A percentile compares a stretch with the other conserved stretches of the same genome.
phyloP scores from a whole-genome alignment of 1,284 basidiomycete species.

The Nidula niveotomentosa region DNA sequence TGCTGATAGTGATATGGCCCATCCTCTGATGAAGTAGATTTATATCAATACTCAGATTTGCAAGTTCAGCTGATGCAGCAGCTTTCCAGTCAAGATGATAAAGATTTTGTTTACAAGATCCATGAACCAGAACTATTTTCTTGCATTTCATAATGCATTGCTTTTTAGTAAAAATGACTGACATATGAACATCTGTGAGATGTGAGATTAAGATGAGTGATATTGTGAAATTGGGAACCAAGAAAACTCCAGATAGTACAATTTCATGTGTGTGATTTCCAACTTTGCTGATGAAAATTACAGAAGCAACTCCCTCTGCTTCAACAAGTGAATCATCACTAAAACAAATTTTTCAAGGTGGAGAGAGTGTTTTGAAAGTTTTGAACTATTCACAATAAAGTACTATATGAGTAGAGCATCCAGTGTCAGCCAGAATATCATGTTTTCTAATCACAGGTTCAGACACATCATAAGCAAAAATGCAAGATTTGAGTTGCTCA shows the following conservation, averaged over 20 bases:
- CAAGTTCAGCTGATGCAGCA: background rate
- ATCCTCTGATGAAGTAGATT: constrained; percentile 18
- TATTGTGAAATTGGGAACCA: constrained; percentile 4
- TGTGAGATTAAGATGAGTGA: constrained; percentile 3
- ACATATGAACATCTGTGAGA: background rate
- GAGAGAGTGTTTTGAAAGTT: too few species aligned
- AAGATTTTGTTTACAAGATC: background rate
- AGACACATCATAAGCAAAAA: background rate
- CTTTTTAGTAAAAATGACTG: background rate
- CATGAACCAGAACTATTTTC: background rate
- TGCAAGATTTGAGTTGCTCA: background rate
- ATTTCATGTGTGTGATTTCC: background rate
- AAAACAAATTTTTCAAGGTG: constrained; percentile 3
- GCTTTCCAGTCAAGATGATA: background rate
- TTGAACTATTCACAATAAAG: too few species aligned
- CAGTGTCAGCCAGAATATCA: background rate
- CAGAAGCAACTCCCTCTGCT: constrained; percentile 7
- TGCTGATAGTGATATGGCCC: constrained; percentile 13
- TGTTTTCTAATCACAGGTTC: background rate
- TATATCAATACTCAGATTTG: constrained; percentile 4
- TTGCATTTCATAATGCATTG: background rate
- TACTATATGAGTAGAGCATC: too few species aligned
- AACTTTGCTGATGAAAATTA: constrained; percentile 1
- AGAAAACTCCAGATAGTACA: background rate
- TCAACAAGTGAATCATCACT: constrained; percentile 6